Conservation (phyloP, 495 filamentous ascomycete species). For the Hypoxylon perforatum region DNA sequence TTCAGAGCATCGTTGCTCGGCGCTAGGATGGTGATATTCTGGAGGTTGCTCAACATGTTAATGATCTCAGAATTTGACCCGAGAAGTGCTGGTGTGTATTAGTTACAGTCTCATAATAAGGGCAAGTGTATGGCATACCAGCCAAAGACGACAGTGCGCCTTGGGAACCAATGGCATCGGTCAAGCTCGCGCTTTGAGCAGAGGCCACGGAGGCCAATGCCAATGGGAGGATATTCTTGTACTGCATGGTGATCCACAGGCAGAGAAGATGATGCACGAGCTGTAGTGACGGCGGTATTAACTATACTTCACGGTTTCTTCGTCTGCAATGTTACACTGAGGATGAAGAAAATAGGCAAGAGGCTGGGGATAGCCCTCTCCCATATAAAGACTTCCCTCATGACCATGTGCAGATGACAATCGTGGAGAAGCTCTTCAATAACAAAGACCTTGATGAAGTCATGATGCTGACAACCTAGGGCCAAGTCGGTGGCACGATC, state of each 20-base stretch:
- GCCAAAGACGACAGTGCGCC: constrained; percentile 57
- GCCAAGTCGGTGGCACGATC: constrained; percentile 18
- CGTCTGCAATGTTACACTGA: too few species aligned
- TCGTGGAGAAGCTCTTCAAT: constrained; percentile 15
- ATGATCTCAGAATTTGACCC: constrained; percentile 52
- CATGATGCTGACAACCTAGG: constrained; percentile 32
- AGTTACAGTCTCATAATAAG: not conserved
- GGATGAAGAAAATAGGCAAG: not conserved
- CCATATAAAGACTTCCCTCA: constrained; percentile 16
- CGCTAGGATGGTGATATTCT: constrained; percentile 72
- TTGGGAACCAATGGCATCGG: constrained; percentile 50
- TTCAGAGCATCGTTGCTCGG: constrained; percentile 69
- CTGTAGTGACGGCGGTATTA: not conserved
- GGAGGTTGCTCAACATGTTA: constrained; percentile 51
- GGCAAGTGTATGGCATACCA: constrained; percentile 24
- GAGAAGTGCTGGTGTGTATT: constrained; percentile 48
- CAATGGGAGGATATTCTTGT: constrained; percentile 48
- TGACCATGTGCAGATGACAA: constrained; percentile 4
- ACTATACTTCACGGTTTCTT: too few species aligned
- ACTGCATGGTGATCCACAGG: constrained; percentile 46
- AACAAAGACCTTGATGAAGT: constrained; percentile 34
- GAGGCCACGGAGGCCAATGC: constrained; percentile 32
- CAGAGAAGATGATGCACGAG: not conserved
- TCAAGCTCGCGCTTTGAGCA: constrained; percentile 48
- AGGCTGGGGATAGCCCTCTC: not conserved